Evolutionary conservation across 1,284 basidiomycete genomes (phyloP).

Genomic region (Coniferiporia weirii): DNA sequence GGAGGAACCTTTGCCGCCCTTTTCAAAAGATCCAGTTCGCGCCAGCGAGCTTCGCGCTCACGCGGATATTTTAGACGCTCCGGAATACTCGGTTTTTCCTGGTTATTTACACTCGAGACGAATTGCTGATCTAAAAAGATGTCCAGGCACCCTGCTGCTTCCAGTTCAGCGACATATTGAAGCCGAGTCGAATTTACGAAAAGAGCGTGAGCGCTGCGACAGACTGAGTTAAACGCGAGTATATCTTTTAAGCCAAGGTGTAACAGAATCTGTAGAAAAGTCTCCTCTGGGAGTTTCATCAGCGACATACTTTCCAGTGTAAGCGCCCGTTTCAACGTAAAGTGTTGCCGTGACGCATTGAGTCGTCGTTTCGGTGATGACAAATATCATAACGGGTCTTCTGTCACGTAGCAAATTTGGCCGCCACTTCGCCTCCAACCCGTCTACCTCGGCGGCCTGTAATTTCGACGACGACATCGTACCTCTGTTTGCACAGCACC

Average conservation of each 20-base stretch:
- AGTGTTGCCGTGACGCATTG: background rate
- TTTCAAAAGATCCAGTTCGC: conserved; percentile 1
- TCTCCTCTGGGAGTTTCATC: background rate
- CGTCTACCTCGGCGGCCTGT: no score
- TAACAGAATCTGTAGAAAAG: background rate
- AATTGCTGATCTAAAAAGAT: background rate
- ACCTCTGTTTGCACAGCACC: no score
- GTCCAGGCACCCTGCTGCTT: conserved; percentile 5
- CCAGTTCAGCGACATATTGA: conserved; percentile 11
- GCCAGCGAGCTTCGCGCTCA: conserved; percentile 6
- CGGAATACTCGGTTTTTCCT: background rate
- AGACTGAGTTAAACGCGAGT: background rate
- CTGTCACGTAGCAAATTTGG: background rate
- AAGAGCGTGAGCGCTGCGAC: background rate
- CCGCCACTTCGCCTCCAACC: background rate
- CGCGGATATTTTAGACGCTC: conserved; percentile 3
- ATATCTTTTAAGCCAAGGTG: background rate
- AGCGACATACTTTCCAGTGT: no score
- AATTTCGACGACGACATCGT: no score
- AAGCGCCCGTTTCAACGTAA: background rate
- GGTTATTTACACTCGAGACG: background rate
- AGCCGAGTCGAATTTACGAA: conserved; percentile 2
- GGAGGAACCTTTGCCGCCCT: background rate
- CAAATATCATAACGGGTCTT: background rate
- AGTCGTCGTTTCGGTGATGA: no score